Conservation (phyloP, 176 grass and related monocot species). For the Avena insularis region DNA sequence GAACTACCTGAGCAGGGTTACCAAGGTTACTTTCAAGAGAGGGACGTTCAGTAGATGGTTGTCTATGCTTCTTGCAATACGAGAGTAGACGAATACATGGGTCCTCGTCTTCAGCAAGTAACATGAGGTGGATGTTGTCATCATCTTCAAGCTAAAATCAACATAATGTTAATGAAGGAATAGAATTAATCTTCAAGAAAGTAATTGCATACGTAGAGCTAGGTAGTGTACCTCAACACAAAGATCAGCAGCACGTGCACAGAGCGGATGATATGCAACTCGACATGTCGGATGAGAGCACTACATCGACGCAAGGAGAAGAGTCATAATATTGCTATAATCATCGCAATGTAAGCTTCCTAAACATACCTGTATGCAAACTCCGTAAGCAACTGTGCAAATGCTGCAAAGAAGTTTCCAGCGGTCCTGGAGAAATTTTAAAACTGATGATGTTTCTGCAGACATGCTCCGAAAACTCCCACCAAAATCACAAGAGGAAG, state of each 20-base stretch:
- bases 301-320: constrained; percentile 50
- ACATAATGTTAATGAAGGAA: constrained; percentile 45
- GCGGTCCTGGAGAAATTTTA: constrained; percentile 66
- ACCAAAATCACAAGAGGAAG: constrained; percentile 28
- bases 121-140: constrained; percentile 85
- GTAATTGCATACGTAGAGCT: constrained; percentile 41
- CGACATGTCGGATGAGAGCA: constrained; percentile 95
- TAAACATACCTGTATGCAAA: constrained; percentile 90
- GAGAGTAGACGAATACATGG: constrained; percentile 96
- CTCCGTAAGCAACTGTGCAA: constrained; percentile 95
- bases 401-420: constrained; percentile 99
- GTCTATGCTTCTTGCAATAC: constrained; percentile 98
- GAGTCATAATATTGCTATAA: constrained; percentile 46
- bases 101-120: constrained; percentile 89
- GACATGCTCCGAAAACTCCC: constrained; percentile 36
- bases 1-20: constrained; percentile 47
- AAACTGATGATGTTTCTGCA: constrained; percentile 37
- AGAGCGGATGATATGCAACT: constrained; percentile 98
- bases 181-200: constrained; percentile 26
- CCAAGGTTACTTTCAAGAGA: constrained; percentile 54
- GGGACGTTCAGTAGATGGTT: constrained; percentile 78
- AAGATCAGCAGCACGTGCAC: constrained; percentile 98
- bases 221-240: constrained; percentile 78
- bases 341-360: constrained; percentile 29
- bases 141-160: constrained; percentile 94